These are phyloP conservation scores for Ascocoryne sarcoides DNA, from an alignment of 2,329 filamentous ascomycete genomes.

Conservation along the genomic window DNA sequence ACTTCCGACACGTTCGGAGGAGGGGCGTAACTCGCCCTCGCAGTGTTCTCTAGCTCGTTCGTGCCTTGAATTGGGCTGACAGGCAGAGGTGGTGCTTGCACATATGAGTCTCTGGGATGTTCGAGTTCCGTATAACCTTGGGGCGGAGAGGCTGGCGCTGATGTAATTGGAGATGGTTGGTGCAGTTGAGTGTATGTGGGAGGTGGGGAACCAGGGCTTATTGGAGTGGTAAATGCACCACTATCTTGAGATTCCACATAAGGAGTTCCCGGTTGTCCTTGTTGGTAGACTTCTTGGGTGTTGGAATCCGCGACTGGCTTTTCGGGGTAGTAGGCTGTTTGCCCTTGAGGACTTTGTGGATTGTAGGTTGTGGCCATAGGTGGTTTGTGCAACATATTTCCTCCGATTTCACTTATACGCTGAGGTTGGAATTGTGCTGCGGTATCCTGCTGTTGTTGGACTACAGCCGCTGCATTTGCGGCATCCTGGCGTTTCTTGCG, in stretches of 20 bases:
- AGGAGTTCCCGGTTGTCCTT: background rate
- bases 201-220: conserved; percentile 4
- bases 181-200: conserved; percentile 9
- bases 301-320: background rate
- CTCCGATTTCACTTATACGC: conserved; percentile 1
- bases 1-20: conserved; percentile 1
- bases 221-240: background rate
- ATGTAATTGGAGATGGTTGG: background rate
- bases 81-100: too few relatives aligned
- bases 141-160: too few relatives aligned
- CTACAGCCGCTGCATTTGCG: conserved; percentile 1
- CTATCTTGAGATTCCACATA: background rate
- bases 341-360: conserved; percentile 1
- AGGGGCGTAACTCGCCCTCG: too few relatives aligned
- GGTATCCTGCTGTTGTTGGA: background rate
- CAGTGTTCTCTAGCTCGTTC: too few relatives aligned
- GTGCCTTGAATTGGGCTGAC: too few relatives aligned
- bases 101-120: too few relatives aligned
- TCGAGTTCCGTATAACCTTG: too few relatives aligned
- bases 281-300: too few relatives aligned
- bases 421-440: conserved; percentile 4
- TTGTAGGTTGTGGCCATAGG: conserved; percentile 7
- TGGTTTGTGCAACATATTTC: conserved; percentile 1
- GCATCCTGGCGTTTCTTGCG: conserved; percentile 8
- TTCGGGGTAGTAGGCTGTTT: conserved; percentile 2